Percentiles rank a stretch among this genome's conserved stretches.
Evolutionary conservation across 192 early-diverging fungal species (phyloP).

Genomic region (Podila clonocystis): DNA sequence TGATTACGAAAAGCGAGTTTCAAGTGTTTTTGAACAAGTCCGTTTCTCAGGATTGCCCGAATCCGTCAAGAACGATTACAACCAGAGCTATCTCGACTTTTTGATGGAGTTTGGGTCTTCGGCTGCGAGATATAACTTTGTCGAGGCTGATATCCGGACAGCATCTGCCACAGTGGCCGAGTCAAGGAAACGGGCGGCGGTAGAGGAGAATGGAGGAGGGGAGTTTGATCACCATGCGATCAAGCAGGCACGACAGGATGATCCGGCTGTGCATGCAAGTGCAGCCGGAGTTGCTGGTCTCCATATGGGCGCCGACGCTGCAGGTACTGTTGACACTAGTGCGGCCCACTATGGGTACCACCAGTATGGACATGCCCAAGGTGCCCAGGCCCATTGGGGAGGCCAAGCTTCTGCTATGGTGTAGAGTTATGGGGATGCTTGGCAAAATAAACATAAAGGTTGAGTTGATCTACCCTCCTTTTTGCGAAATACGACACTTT

Average conservation of each 20-base stretch:
- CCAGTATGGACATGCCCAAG: too few species aligned
- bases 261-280: not conserved
- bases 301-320: not conserved
- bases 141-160: slow-evolving; percentile 57
- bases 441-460: too few species aligned
- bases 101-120: slow-evolving; percentile 61
- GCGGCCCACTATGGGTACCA: not conserved
- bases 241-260: slow-evolving; percentile 22
- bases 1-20: slow-evolving; percentile 53
- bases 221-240: slow-evolving; percentile 9
- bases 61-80: slow-evolving; percentile 62
- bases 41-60: slow-evolving; percentile 58
- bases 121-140: slow-evolving; percentile 54
- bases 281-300: not conserved
- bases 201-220: slow-evolving; percentile 9
- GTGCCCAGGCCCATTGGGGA: too few species aligned
- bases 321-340: not conserved
- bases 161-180: slow-evolving; percentile 23
- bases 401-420: too few species aligned
- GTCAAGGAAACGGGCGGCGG: slow-evolving; percentile 53
- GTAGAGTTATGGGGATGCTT: too few species aligned
- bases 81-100: slow-evolving; percentile 64
- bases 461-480: too few species aligned
- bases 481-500: too few species aligned
- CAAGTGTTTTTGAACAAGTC: slow-evolving; percentile 60